A percentile compares a stretch with the other conserved stretches of the same genome.
Conservation (phyloP, 164 flowering plant genomes). For the Cinnamomum micranthum region DNA sequence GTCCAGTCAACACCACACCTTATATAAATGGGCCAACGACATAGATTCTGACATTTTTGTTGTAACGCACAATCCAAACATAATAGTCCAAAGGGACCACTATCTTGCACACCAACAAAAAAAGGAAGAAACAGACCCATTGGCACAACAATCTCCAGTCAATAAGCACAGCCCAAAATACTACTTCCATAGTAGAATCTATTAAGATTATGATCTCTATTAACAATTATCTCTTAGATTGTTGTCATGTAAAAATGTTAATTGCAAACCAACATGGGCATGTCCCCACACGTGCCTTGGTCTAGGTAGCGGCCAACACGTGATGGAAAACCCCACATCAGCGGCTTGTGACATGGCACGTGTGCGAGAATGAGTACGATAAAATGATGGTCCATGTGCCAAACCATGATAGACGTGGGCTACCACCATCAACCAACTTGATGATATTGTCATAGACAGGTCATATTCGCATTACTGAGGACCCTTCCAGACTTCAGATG, state of each 20-base stretch:
- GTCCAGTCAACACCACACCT: neutral
- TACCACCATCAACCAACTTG: neutral
- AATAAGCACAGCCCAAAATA: neutral
- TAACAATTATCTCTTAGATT: neutral
- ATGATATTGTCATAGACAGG: neutral
- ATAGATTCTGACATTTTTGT: neutral
- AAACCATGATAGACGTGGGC: neutral
- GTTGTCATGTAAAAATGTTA: neutral
- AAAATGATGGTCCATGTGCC: neutral
- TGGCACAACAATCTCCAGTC: neutral
- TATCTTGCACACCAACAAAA: neutral
- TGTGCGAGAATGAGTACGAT: neutral
- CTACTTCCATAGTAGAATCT: too few species aligned
- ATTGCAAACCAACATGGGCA: neutral
- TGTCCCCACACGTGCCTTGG: neutral
- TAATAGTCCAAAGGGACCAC: neutral
- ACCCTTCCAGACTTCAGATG: neutral
- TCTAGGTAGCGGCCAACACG: neutral
- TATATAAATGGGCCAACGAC: neutral
- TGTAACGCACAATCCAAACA: neutral
- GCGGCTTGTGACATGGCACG: slow-evolving; percentile 1
- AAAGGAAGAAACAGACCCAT: neutral
- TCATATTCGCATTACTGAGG: neutral
- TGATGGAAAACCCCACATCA: neutral
- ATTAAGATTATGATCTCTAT: neutral